These are phyloP conservation scores for Diplocarpon mali DNA, from an alignment of 2,329 filamentous ascomycete genomes.

Conservation along the genomic window DNA sequence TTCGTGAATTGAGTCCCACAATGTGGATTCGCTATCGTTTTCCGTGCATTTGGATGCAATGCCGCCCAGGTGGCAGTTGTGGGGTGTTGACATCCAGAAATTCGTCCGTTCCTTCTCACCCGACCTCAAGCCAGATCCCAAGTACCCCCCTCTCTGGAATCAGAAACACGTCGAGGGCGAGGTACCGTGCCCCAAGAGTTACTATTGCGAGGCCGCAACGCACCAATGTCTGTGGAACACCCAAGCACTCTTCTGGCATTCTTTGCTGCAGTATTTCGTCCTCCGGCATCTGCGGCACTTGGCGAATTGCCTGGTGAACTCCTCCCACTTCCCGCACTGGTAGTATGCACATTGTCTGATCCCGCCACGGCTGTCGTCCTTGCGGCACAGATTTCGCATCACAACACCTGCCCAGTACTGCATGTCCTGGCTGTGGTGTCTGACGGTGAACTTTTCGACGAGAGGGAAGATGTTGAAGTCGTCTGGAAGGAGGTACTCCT, in stretches of 20 bases:
- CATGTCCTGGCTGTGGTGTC: constrained; percentile 94
- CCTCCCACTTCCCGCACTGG: constrained; percentile 96
- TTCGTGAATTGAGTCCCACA: constrained; percentile 2
- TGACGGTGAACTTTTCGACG: constrained; percentile 95
- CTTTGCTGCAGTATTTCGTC: constrained; percentile 99
- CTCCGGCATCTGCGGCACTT: constrained; percentile 93
- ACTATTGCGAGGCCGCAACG: constrained; percentile 47
- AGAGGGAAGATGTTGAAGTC: constrained; percentile 98
- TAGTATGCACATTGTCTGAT: constrained; percentile 98
- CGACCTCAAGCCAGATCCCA: constrained; percentile 8
- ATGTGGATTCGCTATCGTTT: constrained; percentile 12
- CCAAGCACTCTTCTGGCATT: constrained; percentile 98
- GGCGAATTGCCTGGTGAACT: constrained; percentile 91
- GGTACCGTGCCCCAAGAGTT: not conserved
- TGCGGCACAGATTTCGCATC: constrained; percentile 96
- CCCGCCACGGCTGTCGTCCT: constrained; percentile 87
- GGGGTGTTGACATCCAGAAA: constrained; percentile 20
- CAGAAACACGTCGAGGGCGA: not conserved
- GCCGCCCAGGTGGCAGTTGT: constrained; percentile 12
- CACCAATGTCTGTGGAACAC: constrained; percentile 98
- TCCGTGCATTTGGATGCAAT: constrained; percentile 8
- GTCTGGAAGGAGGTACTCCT: constrained; percentile 80
- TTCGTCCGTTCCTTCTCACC: constrained; percentile 10
- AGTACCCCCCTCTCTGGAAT: constrained; percentile 6
- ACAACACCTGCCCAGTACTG: constrained; percentile 99